Evolutionary conservation across 208 protist genomes (phyloP), one percentile per base, ranked within the genome.

Genomic region (Phytomonas francai): DNA sequence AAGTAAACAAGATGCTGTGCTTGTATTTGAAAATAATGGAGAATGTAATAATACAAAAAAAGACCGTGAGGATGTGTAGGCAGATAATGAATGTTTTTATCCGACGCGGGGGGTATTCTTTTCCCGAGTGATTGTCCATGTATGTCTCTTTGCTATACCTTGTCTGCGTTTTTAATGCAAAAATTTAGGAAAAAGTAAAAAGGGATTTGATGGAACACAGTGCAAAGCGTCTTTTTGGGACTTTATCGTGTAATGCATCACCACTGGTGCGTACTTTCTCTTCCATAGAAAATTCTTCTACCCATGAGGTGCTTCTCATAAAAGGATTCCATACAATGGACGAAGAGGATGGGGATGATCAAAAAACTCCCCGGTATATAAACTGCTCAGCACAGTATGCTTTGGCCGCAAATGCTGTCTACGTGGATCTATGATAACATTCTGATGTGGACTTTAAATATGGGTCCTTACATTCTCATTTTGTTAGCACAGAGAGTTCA

Each of bases 301-400:
- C 61, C n/a, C 61, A 16, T 65, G 8, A 32, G 14, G 25, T 42
- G 29, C 6, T 36, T 59, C 8, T 28, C 16, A 19, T 51, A 42
- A 29, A 65, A 3, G 28, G 12, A 60, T 61, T 7, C 42, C 27
- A 60, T 33, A 16, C 57, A 61, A 33, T 9, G 22, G 57, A 34
- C 11, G 57, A 61, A 30, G 33, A 32, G 9, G 29, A 59, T 29
- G n/a, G 27, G 2, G 84, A 87, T 59, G 67, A 70, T 12, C 79
- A 74, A 27, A 61, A 64, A 22, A 91, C 85, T 22, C 85, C 85
- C 14, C 76, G 81, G 27, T 91, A 91, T 59, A 74, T 86, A 9
- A 72, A 77, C 0, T 91, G 85, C 54, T 59, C 76, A 11, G 79
- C 69, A 8, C 79, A 76, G 57, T 87, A 86, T 58, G 85, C 72